Conservation (phyloP, 495 filamentous ascomycete genomes). For the Penicillium tannophilum region DNA sequence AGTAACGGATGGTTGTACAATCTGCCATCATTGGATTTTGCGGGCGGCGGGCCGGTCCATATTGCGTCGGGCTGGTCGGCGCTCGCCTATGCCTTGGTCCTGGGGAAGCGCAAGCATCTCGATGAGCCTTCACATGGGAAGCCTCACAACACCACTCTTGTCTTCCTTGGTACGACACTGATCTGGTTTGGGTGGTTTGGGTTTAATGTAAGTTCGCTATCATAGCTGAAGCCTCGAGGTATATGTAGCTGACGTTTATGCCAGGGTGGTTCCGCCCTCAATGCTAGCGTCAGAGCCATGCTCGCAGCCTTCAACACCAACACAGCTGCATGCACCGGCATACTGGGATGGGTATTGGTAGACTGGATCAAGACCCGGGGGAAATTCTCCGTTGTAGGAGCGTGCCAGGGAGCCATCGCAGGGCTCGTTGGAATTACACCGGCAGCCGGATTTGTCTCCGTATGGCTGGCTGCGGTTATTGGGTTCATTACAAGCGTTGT, state of each 20-base stretch:
- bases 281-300: constrained; percentile 58
- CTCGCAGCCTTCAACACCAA: constrained; percentile 64
- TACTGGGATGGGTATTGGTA: constrained; percentile 61
- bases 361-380: constrained; percentile 57
- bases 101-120: constrained; percentile 54
- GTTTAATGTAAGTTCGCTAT: constrained; percentile 49
- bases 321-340: constrained; percentile 57
- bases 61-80: constrained; percentile 57
- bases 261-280: constrained; percentile 58
- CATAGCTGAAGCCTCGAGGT: not conserved
- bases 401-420: constrained; percentile 64
- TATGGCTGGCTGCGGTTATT: constrained; percentile 48
- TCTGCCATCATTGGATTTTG: constrained; percentile 57
- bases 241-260: constrained; percentile 2
- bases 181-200: constrained; percentile 66
- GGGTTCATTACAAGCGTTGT: constrained; percentile 59
- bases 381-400: constrained; percentile 60
- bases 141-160: constrained; percentile 57
- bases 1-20: constrained; percentile 59
- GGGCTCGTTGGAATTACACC: constrained; percentile 68
- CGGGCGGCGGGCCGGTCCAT: constrained; percentile 59
- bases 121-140: constrained; percentile 46
- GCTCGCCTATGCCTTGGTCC: constrained; percentile 57
- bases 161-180: constrained; percentile 59
- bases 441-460: constrained; percentile 56